Percentiles rank a stretch among this genome's conserved stretches.
phyloP scores from a whole-genome alignment of 2,329 filamentous ascomycete species.

The Rhytidhysteron rufulum region DNA sequence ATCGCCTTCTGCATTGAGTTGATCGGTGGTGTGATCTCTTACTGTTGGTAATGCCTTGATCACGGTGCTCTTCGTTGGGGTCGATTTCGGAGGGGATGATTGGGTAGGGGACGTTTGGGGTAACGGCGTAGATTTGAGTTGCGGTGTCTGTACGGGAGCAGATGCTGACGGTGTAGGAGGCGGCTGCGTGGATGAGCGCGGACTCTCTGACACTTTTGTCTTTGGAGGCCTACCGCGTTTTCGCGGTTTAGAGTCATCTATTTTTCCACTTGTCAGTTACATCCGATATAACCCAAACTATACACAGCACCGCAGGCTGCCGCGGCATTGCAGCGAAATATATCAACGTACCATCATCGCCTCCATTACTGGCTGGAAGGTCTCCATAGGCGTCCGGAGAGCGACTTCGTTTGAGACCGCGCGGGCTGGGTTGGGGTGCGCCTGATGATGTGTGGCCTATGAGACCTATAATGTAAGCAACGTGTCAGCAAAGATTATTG shows the following conservation, averaged over 20 bases:
- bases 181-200: conserved; percentile 51
- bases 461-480: conserved; percentile 15
- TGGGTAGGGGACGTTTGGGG: conserved; percentile 55
- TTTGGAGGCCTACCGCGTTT: conserved; percentile 59
- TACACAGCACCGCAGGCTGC: conserved; percentile 5
- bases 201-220: conserved; percentile 55
- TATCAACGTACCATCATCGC: conserved; percentile 24
- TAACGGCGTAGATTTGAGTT: conserved; percentile 48
- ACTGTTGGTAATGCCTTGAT: conserved; percentile 95
- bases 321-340: conserved; percentile 1
- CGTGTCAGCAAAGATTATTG: conserved; percentile 20
- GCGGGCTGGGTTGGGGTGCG: conserved; percentile 29
- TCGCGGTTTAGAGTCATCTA: conserved; percentile 33
- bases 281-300: conserved; percentile 1
- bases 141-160: conserved; percentile 52
- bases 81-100: conserved; percentile 68
- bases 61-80: conserved; percentile 71
- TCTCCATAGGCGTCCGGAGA: conserved; percentile 37
- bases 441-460: conserved; percentile 26
- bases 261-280: conserved; percentile 11
- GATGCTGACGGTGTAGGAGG: conserved; percentile 46
- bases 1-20: conserved; percentile 82
- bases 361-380: conserved; percentile 25
- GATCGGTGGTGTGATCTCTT: conserved; percentile 93
- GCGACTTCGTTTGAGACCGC: conserved; percentile 40